A percentile compares a stretch with the other conserved stretches of the same genome.
These are phyloP conservation scores for Hanseniaspora meyeri DNA, from an alignment of 805 yeast species.

Conservation along the genomic window DNA sequence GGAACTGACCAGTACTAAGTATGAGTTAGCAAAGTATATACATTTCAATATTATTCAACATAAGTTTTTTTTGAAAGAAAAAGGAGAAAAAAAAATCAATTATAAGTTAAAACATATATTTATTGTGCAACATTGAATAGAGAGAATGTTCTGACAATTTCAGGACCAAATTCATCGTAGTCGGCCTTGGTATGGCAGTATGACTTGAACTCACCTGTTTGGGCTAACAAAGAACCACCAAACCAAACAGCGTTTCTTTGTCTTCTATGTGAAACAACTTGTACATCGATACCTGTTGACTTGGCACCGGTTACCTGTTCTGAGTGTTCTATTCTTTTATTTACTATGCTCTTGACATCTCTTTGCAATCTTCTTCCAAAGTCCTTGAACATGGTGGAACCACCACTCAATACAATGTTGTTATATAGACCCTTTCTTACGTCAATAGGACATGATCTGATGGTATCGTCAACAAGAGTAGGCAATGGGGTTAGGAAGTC, in stretches of 20 bases:
- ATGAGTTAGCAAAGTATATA: conserved; percentile 24
- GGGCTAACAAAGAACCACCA: conserved; percentile 94
- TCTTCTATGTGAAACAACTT: conserved; percentile 91
- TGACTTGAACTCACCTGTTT: conserved; percentile 90
- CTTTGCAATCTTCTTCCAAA: conserved; percentile 95
- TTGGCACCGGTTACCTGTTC: conserved; percentile 63
- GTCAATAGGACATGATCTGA: conserved; percentile 92
- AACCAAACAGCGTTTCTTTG: conserved; percentile 99
- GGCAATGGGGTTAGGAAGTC: conserved; percentile 95
- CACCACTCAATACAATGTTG: conserved; percentile 93
- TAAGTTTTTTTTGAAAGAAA: background rate
- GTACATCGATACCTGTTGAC: conserved; percentile 91
- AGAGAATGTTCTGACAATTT: conserved; percentile 92
- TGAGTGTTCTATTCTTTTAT: conserved; percentile 71
- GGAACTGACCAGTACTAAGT: conserved; percentile 66
- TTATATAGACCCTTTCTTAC: conserved; percentile 92
- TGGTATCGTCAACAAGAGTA: conserved; percentile 86
- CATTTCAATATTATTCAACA: background rate
- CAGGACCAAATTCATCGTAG: conserved; percentile 96
- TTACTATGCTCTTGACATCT: conserved; percentile 77
- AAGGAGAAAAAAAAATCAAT: background rate
- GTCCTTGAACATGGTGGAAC: conserved; percentile 97
- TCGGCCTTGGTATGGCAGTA: conserved; percentile 95
- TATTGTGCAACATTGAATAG: conserved; percentile 74
- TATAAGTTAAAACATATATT: background rate